Evolutionary conservation across 1,139 yeast species (phyloP).

Genomic region (Nakaseomyces glabratus): DNA sequence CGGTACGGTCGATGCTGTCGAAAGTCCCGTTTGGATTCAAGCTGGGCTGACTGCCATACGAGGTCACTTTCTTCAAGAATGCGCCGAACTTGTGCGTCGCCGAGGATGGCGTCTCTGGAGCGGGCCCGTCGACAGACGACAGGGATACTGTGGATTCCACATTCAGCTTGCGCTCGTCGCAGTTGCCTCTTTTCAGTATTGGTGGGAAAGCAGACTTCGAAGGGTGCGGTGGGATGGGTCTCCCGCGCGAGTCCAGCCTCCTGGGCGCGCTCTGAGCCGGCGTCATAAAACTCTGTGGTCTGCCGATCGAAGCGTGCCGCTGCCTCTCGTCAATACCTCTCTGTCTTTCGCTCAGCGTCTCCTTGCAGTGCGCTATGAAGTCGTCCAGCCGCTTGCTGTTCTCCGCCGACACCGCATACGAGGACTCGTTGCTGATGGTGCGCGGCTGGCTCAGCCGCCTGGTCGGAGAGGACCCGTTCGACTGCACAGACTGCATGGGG

Average conservation of each 20-base stretch:
- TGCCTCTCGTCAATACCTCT: too few species aligned
- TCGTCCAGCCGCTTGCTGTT: slow-evolving; percentile 4
- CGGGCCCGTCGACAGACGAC: not conserved
- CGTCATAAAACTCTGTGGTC: too few species aligned
- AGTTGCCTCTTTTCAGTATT: slow-evolving; percentile 33
- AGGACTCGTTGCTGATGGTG: too few species aligned
- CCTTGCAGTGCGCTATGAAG: slow-evolving; percentile 3
- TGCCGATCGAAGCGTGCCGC: too few species aligned
- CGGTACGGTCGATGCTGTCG: slow-evolving; percentile 6
- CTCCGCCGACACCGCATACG: slow-evolving; percentile 4
- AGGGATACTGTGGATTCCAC: slow-evolving; percentile 3
- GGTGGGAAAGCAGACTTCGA: slow-evolving; percentile 40
- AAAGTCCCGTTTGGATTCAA: slow-evolving; percentile 4
- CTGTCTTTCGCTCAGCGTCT: too few species aligned
- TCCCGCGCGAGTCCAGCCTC: slow-evolving; percentile 32
- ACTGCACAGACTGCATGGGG: not conserved
- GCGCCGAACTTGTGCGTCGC: slow-evolving; percentile 28
- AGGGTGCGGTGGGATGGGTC: slow-evolving; percentile 44
- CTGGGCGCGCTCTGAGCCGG: slow-evolving; percentile 1
- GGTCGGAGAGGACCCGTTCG: too few species aligned
- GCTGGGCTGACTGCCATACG: slow-evolving; percentile 16
- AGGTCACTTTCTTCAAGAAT: slow-evolving; percentile 28
- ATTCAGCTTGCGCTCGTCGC: slow-evolving; percentile 19
- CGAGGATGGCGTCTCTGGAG: slow-evolving; percentile 10
- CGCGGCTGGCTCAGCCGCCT: too few species aligned